Conservation (phyloP, 1,139 yeast species). For the Pichia sp. region DNA sequence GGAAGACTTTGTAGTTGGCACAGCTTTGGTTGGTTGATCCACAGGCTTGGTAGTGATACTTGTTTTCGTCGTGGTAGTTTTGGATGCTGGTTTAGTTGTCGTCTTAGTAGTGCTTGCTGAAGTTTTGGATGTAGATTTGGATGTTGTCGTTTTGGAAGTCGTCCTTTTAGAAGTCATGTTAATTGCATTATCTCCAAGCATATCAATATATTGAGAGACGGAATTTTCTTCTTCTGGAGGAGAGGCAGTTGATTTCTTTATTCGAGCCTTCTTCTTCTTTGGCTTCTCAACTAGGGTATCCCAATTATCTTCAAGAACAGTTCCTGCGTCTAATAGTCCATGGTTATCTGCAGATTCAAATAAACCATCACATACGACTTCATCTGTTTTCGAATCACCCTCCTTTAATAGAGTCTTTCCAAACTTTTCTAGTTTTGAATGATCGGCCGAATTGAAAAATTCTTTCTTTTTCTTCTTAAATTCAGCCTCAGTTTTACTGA, state of each 20-base stretch:
- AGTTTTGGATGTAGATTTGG: background rate
- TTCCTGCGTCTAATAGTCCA: conserved; percentile 11
- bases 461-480: conserved; percentile 28
- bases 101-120: too few relatives aligned
- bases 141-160: background rate
- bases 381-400: conserved; percentile 17
- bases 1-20: too few relatives aligned
- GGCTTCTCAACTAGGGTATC: conserved; percentile 4
- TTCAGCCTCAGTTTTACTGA: conserved; percentile 29
- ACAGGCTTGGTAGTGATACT: too few relatives aligned
- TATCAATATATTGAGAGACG: background rate
- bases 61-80: too few relatives aligned
- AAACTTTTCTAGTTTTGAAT: conserved; percentile 18
- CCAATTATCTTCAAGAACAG: conserved; percentile 9
- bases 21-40: too few relatives aligned
- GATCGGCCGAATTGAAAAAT: conserved; percentile 20
- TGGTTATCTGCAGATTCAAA: conserved; percentile 5
- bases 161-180: background rate
- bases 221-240: background rate
- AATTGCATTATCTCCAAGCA: background rate
- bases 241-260: background rate
- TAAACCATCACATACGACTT: conserved; percentile 23
- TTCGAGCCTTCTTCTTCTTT: conserved; percentile 6
- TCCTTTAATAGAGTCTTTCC: conserved; percentile 16
- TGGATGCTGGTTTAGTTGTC: too few relatives aligned